Base-by-base conservation (phyloP, 1,284 basidiomycete genomes). In the Phylloboletellus chloephorus region DNA sequence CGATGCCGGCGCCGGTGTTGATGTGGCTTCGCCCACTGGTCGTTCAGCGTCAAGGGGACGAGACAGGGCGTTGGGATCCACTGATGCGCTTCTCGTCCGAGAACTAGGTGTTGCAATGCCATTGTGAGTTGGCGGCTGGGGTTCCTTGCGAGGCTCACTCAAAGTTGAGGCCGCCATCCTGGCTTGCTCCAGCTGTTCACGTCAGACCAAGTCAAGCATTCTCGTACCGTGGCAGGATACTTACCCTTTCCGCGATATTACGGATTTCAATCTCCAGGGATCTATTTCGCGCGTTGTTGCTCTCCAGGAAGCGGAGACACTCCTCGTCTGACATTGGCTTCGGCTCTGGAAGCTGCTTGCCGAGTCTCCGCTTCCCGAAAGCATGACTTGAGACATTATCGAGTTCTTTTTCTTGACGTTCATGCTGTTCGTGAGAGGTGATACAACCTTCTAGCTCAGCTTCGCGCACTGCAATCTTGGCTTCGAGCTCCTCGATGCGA, bases 401-500 rank as follows among this genome's bases (percentile, higher is more conserved):
- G 5, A 11, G 31, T 22, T 37, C 45, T 15, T 8, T 29, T 19
- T 26, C 19, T 19, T 33, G 46, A 26, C 12, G 13, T 9, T 41
- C 52, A 5, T 11, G 6, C 4, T 31, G 36, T 20, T 37, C 31
- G 3, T 39, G 39, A 6, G 40, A 47, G 7, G 17, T 45, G 5
- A 67, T 46, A 38, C 61, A 66, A 1, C 51, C 53, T 47, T 74
- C 71, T 4, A 81, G 63, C 45, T 78, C 74, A 0, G 70, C 69
- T 31, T 81, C 79, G 16, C 78, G 67, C 5, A 68, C 67, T 0
- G 78, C 74, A 4, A 82, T 57, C 52, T 72, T 72, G 1, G 78
- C 74, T 41, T 74, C 68, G 2, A 82, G 65, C 8, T 64, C 56
- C 6, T 68, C 54, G 24, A 77, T 68, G 31, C 68, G 67, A 1